phyloP scores from a whole-genome alignment of 345 rosid genomes.

The Eucalyptus curtisii region DNA sequence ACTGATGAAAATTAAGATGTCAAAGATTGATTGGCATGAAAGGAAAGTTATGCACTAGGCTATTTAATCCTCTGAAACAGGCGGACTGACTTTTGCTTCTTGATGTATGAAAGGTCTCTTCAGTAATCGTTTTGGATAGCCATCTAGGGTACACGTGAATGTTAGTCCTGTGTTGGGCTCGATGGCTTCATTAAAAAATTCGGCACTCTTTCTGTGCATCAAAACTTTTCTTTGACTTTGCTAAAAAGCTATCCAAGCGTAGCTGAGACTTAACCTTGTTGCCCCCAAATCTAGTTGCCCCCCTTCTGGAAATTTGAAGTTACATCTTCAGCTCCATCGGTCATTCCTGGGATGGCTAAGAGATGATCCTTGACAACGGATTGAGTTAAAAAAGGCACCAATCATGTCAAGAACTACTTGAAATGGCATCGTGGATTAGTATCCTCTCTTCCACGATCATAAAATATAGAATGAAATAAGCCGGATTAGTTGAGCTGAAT shows the following conservation, averaged over 20 bases:
- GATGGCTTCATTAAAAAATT: not conserved
- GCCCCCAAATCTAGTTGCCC: not conserved
- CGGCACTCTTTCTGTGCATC: not conserved
- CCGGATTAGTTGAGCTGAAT: not conserved
- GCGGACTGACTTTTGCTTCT: not conserved
- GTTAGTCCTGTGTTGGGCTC: not conserved
- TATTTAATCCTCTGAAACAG: not conserved
- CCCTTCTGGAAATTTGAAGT: not conserved
- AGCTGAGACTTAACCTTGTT: not conserved
- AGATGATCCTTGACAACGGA: not conserved
- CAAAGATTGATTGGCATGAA: not conserved
- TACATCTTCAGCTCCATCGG: not conserved
- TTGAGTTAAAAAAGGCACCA: not conserved
- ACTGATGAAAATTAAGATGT: not conserved
- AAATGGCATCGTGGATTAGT: not conserved
- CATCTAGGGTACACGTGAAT: not conserved
- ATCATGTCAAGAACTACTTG: not conserved
- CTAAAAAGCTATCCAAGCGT: not conserved
- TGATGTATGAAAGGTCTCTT: not conserved
- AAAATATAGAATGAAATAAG: not conserved
- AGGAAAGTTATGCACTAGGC: not conserved
- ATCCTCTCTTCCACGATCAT: not conserved
- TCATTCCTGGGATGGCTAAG: not conserved
- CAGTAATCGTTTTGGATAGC: not conserved
- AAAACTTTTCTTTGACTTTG: not conserved